Conservation (phyloP, 2,329 filamentous ascomycete species). For the Ceratocystis papillata region DNA sequence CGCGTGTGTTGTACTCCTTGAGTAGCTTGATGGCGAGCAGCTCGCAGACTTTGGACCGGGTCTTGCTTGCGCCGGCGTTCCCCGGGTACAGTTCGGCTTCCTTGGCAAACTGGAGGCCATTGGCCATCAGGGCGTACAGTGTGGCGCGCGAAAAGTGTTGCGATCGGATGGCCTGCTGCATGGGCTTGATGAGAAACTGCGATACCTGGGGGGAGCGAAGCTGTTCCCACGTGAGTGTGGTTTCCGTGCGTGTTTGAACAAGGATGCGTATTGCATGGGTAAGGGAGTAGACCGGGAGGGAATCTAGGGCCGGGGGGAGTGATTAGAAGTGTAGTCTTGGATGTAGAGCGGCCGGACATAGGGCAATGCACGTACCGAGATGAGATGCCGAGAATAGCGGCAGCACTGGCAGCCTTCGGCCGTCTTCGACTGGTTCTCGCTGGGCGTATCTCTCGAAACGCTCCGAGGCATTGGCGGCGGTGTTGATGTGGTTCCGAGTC, state of each 20-base stretch:
- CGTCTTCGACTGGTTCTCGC: slow-evolving; percentile 24
- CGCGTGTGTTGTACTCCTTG: slow-evolving; percentile 78
- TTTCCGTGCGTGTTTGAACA: slow-evolving; percentile 77
- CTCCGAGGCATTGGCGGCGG: slow-evolving; percentile 31
- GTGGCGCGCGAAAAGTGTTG: slow-evolving; percentile 79
- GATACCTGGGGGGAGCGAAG: slow-evolving; percentile 90
- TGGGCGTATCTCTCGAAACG: slow-evolving; percentile 25
- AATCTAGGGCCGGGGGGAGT: slow-evolving; percentile 44
- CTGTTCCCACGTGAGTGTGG: slow-evolving; percentile 88
- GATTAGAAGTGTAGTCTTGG: slow-evolving; percentile 11
- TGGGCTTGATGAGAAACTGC: slow-evolving; percentile 89
- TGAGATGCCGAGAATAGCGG: slow-evolving; percentile 73
- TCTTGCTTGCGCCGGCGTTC: slow-evolving; percentile 72
- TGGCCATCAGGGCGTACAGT: slow-evolving; percentile 82
- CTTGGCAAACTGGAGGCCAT: slow-evolving; percentile 85
- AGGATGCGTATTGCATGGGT: slow-evolving; percentile 83
- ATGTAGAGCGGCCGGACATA: neutral
- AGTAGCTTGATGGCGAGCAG: slow-evolving; percentile 79
- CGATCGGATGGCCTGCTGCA: slow-evolving; percentile 76
- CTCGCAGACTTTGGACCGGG: slow-evolving; percentile 80
- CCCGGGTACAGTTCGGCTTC: slow-evolving; percentile 73
- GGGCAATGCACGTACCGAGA: slow-evolving; percentile 46
- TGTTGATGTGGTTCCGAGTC: slow-evolving; percentile 27
- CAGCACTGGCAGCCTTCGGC: slow-evolving; percentile 38
- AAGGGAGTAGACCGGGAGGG: slow-evolving; percentile 77